Evolutionary conservation across 139 green algal genomes (phyloP).

Genomic region (Volvox africanus): DNA sequence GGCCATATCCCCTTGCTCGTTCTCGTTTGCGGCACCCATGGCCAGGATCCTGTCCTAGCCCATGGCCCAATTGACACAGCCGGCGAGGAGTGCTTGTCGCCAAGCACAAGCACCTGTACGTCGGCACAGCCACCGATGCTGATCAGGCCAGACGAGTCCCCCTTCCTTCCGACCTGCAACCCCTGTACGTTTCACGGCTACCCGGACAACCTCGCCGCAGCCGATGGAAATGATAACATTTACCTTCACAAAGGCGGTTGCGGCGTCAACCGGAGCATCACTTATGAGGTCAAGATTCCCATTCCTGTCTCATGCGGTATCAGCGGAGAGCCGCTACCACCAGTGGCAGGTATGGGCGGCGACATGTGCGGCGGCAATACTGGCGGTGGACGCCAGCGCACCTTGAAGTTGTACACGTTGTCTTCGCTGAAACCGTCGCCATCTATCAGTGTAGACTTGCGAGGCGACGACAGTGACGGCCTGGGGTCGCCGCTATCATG

Average conservation of each 20-base stretch:
- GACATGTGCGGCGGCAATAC: background rate
- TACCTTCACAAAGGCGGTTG: background rate
- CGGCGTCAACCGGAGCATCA: background rate
- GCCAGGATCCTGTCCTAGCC: no score
- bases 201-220: no score
- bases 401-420: background rate
- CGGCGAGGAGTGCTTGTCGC: background rate
- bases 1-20: no score
- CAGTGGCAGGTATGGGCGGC: background rate
- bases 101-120: background rate
- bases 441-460: background rate
- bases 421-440: background rate
- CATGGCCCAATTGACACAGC: background rate
- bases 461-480: background rate
- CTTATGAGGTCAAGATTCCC: background rate
- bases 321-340: background rate
- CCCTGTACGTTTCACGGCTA: no score
- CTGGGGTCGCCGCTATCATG: background rate
- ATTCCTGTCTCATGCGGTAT: background rate
- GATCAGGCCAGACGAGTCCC: no score
- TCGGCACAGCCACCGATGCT: background rate
- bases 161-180: no score
- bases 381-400: background rate
- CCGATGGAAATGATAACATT: no score
- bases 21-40: no score